Evolutionary conservation across 371 early-diverging fungal species (phyloP), one percentile per base, ranked within the genome.

Genomic region (Zychaea mexicana): DNA sequence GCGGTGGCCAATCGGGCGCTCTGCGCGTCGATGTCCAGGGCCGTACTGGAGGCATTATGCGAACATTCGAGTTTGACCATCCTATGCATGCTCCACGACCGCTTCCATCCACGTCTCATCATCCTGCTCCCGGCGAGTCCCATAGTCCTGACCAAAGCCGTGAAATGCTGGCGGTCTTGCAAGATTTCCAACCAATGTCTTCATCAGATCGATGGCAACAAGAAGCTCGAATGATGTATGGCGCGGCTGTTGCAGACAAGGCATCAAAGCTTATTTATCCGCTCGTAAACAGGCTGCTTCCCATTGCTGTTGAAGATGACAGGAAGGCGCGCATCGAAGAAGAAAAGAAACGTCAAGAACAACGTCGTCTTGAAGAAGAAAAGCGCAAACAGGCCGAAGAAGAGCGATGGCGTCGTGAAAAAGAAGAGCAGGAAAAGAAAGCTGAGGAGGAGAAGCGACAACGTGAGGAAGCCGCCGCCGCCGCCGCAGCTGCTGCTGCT

Each of bases 201-300:
- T 91, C 94, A 1, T 62, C 79, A 17, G 94, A 95, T 66, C 87
- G 98, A 2, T 96, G 96, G 96, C 80, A 85, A 22, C 93, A 96
- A 70, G 96, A 96, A 73, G 90, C 88, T 15, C 86, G 90, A 12
- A 83, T 95, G 85, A 78, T 93, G 84, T 93, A 87, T 71, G 94
- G 95, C 3, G 62, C 72, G 9, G 61, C 80, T 8, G 76, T 84
- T 6, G 65, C 76, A 12, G 90, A 88, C 8, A 90, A 85, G 65
- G 87, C 91, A 0, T 52, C 81, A 3, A 78, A 87, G 27, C 68
- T 92, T 12, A 69, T 76, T 8, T 87, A 92, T 61, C 73, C 81
- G 17, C 62, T 96, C 10, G 70, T 92, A n/a, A 91, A 93, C 52
- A 75, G 70, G 8, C 73, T 96, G 46, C 78, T 91, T 5, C 96